These are phyloP conservation scores for Sesbania bispinosa DNA, from an alignment of 306 rosid genomes.

Conservation along the genomic window DNA sequence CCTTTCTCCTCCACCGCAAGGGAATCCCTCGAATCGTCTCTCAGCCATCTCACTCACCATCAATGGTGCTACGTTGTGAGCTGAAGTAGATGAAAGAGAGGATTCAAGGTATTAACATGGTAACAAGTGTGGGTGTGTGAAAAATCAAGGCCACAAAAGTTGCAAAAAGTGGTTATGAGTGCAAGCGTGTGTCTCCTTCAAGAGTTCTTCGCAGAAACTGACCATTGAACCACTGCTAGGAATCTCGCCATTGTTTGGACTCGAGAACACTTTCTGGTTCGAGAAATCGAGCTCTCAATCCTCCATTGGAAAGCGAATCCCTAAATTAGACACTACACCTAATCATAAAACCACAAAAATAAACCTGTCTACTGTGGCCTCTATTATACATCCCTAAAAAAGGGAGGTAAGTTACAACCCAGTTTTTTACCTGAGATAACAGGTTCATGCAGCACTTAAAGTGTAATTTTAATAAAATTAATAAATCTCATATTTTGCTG, in stretches of 20 bases:
- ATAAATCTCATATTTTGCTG: too few species aligned
- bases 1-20: too few species aligned
- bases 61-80: too few species aligned
- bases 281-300: constrained; percentile 89
- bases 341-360: not conserved
- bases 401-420: too few species aligned
- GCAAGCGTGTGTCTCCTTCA: constrained; percentile 79
- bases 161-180: constrained; percentile 96
- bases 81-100: too few species aligned
- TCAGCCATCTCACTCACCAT: too few species aligned
- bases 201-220: constrained; percentile 76
- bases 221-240: constrained; percentile 81
- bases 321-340: constrained; percentile 15
- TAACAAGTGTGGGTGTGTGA: constrained; percentile 94
- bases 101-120: constrained; percentile 91
- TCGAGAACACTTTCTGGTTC: constrained; percentile 61
- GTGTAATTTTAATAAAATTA: too few species aligned
- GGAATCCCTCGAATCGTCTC: too few species aligned
- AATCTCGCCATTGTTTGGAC: constrained; percentile 61
- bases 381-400: too few species aligned
- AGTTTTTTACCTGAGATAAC: too few species aligned
- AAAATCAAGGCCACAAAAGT: constrained; percentile 90
- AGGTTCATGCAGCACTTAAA: too few species aligned
- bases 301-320: constrained; percentile 49
- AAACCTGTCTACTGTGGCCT: too few species aligned